Evolutionary conservation across 306 rosid genomes (phyloP), one percentile per base, ranked within the genome.

Genomic region (Lupinus albus): DNA sequence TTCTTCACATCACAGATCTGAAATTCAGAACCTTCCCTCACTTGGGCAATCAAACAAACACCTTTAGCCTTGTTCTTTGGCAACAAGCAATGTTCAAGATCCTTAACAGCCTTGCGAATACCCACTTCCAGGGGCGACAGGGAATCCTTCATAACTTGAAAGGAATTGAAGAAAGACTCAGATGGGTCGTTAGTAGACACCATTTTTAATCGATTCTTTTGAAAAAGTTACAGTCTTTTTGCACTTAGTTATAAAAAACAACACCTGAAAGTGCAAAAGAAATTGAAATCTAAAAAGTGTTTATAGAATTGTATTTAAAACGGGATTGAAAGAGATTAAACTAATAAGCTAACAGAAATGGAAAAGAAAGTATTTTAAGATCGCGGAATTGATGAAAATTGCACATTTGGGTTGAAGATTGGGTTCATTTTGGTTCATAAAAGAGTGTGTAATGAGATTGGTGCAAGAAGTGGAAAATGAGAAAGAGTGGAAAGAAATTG

Each of bases 131-230:
- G 78, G 14, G 99, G 99, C 13, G 81, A 84, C 18, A 94, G 45
- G 59, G 81, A 88, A 49, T 90, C 97, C 78, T 90, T 90, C 46
- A 93, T 81, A 48, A 76, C 76, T 38, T 88, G 97, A 82, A 94
- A 80, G 75, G 99, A 87, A 84, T 82, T 88, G 82, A 88, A 75
- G 84, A 94, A 82, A 35, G 95, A 87, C 79, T 94, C 95, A 52
- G 83, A 82, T 56, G 99, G 99, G 81, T 87, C 92, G 64, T 85
- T 88, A 28, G 80, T 79, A 21, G 91, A 70, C 78, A 91, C 91
- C 99, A 94, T 94, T 70, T 80, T 82, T 78, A 16, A 81, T 58
- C 69, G 72, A 48, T 61, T 78, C 78, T 20, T 20, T 63, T 66
- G 47, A 64, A 81, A 64, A 82, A 80, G 68, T 44, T 68, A 1